Conservation (phyloP, 1,284 basidiomycete species). For the Erythrobasidium hasegawianum region DNA sequence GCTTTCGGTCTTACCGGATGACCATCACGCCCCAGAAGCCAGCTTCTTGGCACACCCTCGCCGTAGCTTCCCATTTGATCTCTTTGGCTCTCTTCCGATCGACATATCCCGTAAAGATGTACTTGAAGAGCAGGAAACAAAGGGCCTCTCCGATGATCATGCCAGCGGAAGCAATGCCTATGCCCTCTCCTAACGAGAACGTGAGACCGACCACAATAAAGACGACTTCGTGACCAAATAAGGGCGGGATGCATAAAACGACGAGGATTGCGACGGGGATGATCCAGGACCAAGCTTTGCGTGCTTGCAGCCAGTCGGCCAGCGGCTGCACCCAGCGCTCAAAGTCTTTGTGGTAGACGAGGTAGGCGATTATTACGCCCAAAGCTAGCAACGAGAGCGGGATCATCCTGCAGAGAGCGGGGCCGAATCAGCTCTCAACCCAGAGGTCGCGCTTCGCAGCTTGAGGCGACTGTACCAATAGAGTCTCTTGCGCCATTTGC, state of each 20-base stretch:
- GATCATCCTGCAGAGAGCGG: neutral
- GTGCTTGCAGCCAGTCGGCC: slow-evolving; percentile 14
- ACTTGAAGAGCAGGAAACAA: slow-evolving; percentile 25
- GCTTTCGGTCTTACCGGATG: no score
- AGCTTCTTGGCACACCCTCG: slow-evolving; percentile 17
- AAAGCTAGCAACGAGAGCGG: slow-evolving; percentile 9
- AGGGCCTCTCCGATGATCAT: slow-evolving; percentile 21
- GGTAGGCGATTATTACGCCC: slow-evolving; percentile 17
- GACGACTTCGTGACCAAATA: slow-evolving; percentile 49
- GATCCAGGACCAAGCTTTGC: slow-evolving; percentile 38
- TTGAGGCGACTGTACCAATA: no score
- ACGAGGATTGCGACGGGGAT: slow-evolving; percentile 48
- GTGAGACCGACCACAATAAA: slow-evolving; percentile 46
- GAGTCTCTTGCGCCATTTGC: neutral
- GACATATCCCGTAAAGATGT: slow-evolving; percentile 16
- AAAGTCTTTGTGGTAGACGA: slow-evolving; percentile 22
- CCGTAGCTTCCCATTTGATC: slow-evolving; percentile 23
- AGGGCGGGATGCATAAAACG: slow-evolving; percentile 48
- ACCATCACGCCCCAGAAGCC: slow-evolving; percentile 31
- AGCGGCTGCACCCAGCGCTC: slow-evolving; percentile 21
- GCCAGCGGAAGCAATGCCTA: slow-evolving; percentile 24
- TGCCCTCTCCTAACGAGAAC: slow-evolving; percentile 8
- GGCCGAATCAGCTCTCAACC: no score
- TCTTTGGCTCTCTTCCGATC: slow-evolving; percentile 6
- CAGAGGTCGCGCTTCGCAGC: no score